Percentiles rank a stretch among this genome's conserved stretches.
These are phyloP conservation scores for Lachnum nothofagi DNA, from an alignment of 2,329 filamentous ascomycete genomes.

Conservation along the genomic window DNA sequence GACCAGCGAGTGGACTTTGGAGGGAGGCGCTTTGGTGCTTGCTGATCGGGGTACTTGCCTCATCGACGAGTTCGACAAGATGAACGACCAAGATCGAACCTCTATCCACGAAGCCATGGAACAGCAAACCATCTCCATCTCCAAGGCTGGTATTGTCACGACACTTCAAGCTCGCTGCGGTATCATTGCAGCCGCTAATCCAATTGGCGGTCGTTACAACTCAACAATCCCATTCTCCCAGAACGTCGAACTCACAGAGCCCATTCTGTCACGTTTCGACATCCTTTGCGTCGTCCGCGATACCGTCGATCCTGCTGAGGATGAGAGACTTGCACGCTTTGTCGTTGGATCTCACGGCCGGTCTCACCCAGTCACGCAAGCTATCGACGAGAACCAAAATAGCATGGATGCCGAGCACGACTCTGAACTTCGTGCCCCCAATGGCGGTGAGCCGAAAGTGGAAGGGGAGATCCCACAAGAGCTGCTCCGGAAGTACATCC, in stretches of 20 bases:
- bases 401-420: slow-evolving; percentile 62
- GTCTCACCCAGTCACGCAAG: slow-evolving; percentile 65
- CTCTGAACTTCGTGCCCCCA: slow-evolving; percentile 39
- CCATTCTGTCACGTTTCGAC: slow-evolving; percentile 95
- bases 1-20: slow-evolving; percentile 94
- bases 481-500: slow-evolving; percentile 89
- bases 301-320: slow-evolving; percentile 85
- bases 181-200: slow-evolving; percentile 94
- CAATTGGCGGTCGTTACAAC: slow-evolving; percentile 93
- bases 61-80: slow-evolving; percentile 99
- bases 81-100: slow-evolving; percentile 98
- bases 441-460: slow-evolving; percentile 44
- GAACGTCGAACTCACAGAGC: slow-evolving; percentile 95
- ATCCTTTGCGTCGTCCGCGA: slow-evolving; percentile 95
- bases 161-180: slow-evolving; percentile 93
- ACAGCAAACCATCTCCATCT: slow-evolving; percentile 98
- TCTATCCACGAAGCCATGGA: slow-evolving; percentile 99
- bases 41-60: slow-evolving; percentile 92
- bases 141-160: slow-evolving; percentile 96
- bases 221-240: slow-evolving; percentile 91
- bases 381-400: slow-evolving; percentile 41
- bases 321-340: slow-evolving; percentile 88
- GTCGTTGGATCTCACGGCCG: slow-evolving; percentile 91
- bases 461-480: slow-evolving; percentile 82
- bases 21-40: slow-evolving; percentile 90